phyloP scores from a whole-genome alignment of 768 basidiomycete species.

The Tulasnella sp. region DNA sequence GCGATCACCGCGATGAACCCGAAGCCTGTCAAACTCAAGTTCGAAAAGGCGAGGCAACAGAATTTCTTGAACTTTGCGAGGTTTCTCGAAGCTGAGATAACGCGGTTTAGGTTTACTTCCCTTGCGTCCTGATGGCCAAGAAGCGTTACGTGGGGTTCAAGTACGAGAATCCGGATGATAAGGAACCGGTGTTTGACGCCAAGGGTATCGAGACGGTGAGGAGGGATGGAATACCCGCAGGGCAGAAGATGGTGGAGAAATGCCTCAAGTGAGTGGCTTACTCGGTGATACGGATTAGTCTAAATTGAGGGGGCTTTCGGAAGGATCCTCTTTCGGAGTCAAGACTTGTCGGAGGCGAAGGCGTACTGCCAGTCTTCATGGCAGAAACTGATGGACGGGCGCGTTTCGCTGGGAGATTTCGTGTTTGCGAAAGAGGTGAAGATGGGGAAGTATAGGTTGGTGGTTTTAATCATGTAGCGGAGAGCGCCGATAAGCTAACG shows the following conservation, averaged over 20 bases:
- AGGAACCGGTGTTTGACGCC: slow-evolving; percentile 76
- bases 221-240: slow-evolving; percentile 81
- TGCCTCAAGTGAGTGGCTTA: slow-evolving; percentile 59
- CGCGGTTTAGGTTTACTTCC: slow-evolving; percentile 67
- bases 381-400: slow-evolving; percentile 71
- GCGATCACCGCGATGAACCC: slow-evolving; percentile 79
- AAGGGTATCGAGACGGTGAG: slow-evolving; percentile 98
- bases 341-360: slow-evolving; percentile 83
- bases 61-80: not conserved
- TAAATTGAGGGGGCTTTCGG: not conserved
- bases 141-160: slow-evolving; percentile 98
- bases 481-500: not conserved
- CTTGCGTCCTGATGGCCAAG: slow-evolving; percentile 92
- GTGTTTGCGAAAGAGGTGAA: slow-evolving; percentile 89
- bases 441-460: slow-evolving; percentile 85
- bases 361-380: slow-evolving; percentile 76
- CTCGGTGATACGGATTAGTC: not conserved
- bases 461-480: not conserved
- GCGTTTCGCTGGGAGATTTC: slow-evolving; percentile 81
- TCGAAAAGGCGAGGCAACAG: slow-evolving; percentile 66
- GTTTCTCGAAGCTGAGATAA: not conserved
- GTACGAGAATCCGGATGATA: slow-evolving; percentile 74
- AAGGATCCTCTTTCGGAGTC: slow-evolving; percentile 82
- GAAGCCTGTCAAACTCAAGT: slow-evolving; percentile 87
- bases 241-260: slow-evolving; percentile 84